Conservation (phyloP, 345 rosid species). For the Psidium friedrichsthalianum region DNA sequence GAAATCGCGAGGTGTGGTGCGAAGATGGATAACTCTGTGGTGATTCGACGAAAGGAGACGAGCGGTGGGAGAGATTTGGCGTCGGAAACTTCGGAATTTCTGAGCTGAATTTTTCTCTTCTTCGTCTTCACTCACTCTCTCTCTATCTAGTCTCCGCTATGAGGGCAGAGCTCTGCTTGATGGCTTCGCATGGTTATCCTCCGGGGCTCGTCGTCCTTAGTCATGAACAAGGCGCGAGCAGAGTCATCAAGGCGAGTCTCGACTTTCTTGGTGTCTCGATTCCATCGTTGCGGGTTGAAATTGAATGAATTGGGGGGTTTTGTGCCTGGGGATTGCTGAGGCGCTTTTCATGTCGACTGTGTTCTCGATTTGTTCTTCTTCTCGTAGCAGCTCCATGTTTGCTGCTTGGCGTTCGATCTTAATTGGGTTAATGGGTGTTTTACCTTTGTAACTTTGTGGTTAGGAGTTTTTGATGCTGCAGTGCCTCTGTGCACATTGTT, state of each 20-base stretch:
- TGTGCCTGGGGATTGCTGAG: not conserved
- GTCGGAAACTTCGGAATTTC: constrained; percentile 2
- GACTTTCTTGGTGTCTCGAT: not conserved
- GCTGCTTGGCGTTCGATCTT: not conserved
- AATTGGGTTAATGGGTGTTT: not conserved
- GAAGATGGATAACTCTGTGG: constrained; percentile 27
- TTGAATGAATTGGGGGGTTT: not conserved
- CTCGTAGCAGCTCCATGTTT: not conserved
- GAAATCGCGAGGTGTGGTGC: not conserved
- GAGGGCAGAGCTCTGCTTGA: constrained; percentile 52
- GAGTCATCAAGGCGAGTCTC: constrained; percentile 29
- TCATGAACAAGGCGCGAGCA: constrained; percentile 28
- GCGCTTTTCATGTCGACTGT: not conserved
- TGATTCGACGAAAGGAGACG: not conserved
- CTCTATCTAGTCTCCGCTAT: not conserved
- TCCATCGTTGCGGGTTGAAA: not conserved
- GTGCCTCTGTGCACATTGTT: not conserved
- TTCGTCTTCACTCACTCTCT: not conserved
- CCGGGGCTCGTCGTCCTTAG: constrained; percentile 27
- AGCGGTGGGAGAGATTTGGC: not conserved
- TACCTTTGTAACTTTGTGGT: not conserved
- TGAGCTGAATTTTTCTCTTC: not conserved
- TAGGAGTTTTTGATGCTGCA: not conserved
- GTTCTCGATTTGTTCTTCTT: not conserved
- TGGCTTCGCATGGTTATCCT: constrained; percentile 54